Base-by-base conservation (phyloP, 2,329 filamentous ascomycete species). In the Sphaceloma murrayae region DNA sequence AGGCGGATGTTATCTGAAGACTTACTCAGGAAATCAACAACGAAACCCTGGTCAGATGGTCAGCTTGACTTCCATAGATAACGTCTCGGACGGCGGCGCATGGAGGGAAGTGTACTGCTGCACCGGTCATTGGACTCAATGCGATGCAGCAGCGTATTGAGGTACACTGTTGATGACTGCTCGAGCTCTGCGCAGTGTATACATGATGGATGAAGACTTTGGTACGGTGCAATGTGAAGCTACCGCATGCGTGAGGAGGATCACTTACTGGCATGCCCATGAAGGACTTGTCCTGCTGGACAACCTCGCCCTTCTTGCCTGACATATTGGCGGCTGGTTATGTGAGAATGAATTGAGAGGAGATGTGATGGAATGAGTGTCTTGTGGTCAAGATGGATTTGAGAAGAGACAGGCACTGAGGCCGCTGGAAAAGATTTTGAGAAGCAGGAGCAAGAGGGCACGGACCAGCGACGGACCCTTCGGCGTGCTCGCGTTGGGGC, bases 21-120 rank as follows among this genome's bases (percentile, higher is more conserved):
- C 88, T 65, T 94, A 94, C 87, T 96, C 80, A 96, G 68, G 80
- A 96, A 96, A 77, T 96, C 89, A 66, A 93, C 85, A 67, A 95
- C 65, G 78, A 96, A 96, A 69, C 85, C 85, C 82, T 93, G 63
- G 17, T 50, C 7, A 17, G 22, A 17, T 32, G 48, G 52, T 56
- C 49, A 56, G 54, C 40, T 13, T 46, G 46, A 36, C 38, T 11
- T 5, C 34, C 27, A 45, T 19, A 27, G 36, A 34, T 24, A 43
- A 33, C 18, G 6, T 14, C 24, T 22, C 31, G 32, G 26, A 14
- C 17, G 13, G 26, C 26, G 22, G 31, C 32, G 22, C 22, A 32
- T 3, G n/a, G 17, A 16, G 18, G 24, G 19, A 31, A 24, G 19
- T n/a, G n/a, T n/a, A n/a, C n/a, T n/a, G n/a, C n/a, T n/a, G n/a